Percentiles rank a stretch among this genome's conserved stretches.
Conservation (phyloP, 148 eudicot genomes). For the Rhododendron kiyosumense region DNA sequence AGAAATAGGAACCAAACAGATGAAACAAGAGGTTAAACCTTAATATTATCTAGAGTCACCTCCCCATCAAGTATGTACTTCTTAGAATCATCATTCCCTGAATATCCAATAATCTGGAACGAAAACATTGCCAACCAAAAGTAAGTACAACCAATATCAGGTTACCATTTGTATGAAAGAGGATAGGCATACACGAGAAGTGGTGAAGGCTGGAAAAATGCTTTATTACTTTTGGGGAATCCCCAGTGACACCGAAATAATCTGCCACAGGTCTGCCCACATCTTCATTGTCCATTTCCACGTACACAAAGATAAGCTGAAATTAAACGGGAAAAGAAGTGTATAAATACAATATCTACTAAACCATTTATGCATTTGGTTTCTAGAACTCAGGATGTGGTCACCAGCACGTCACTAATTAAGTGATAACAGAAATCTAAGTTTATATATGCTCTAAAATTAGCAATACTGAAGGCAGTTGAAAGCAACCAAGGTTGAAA, state of each 20-base stretch:
- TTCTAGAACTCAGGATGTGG: not conserved
- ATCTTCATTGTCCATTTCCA: slow-evolving; percentile 80
- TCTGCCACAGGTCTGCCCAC: slow-evolving; percentile 88
- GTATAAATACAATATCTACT: not conserved
- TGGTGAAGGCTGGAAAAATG: not conserved
- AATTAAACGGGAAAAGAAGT: slow-evolving; percentile 8
- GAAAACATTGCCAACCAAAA: slow-evolving; percentile 8
- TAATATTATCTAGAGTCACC: slow-evolving; percentile 52
- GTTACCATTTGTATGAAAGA: not conserved
- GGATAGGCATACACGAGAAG: slow-evolving; percentile 7
- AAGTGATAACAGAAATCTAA: not conserved
- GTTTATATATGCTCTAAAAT: not conserved
- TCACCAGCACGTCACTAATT: not conserved
- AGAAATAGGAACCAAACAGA: not conserved
- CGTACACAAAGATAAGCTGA: slow-evolving; percentile 78
- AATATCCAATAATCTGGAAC: slow-evolving; percentile 67
- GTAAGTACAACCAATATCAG: not conserved
- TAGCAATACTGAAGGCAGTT: not conserved
- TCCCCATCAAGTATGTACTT: slow-evolving; percentile 61
- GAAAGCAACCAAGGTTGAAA: slow-evolving; percentile 1
- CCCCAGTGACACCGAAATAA: slow-evolving; percentile 75
- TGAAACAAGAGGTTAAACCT: slow-evolving; percentile 35
- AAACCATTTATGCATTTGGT: not conserved
- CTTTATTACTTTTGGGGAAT: slow-evolving; percentile 56
- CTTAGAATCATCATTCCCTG: slow-evolving; percentile 63